Evolutionary conservation across 73 alveolate species (phyloP).

Genomic region (Paramecium biaurelia): DNA sequence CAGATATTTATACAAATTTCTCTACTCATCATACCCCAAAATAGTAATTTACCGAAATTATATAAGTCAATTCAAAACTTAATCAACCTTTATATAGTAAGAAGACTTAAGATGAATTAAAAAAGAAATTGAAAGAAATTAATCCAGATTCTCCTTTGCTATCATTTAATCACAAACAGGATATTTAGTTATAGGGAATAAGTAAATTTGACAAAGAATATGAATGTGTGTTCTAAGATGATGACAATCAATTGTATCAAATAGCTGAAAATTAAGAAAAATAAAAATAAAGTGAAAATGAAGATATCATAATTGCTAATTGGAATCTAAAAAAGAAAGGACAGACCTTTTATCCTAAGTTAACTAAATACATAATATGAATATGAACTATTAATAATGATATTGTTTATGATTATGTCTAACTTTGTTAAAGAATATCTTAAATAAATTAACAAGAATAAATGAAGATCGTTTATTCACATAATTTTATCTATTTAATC

Average conservation of each 20-base stretch:
- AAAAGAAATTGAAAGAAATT: neutral
- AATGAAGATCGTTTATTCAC: too few relatives aligned
- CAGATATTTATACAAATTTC: neutral
- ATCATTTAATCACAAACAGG: neutral
- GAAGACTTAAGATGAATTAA: neutral
- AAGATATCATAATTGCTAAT: neutral
- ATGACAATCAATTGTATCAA: neutral
- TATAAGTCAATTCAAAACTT: neutral
- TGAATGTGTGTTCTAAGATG: neutral
- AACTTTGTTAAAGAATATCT: neutral
- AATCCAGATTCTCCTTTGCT: neutral
- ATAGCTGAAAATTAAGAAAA: neutral
- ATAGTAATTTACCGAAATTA: neutral
- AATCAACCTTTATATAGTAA: neutral
- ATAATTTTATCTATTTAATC: too few relatives aligned
- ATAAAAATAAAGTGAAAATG: neutral
- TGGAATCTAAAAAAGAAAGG: neutral
- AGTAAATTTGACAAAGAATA: neutral
- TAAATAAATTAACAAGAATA: too few relatives aligned
- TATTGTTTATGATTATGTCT: neutral
- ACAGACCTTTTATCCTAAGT: neutral
- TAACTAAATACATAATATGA: neutral
- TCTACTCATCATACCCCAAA: neutral
- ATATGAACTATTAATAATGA: neutral
- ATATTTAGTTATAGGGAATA: neutral